Conservation (phyloP, 768 basidiomycete genomes). For the Tricholoma bakamatsutake region DNA sequence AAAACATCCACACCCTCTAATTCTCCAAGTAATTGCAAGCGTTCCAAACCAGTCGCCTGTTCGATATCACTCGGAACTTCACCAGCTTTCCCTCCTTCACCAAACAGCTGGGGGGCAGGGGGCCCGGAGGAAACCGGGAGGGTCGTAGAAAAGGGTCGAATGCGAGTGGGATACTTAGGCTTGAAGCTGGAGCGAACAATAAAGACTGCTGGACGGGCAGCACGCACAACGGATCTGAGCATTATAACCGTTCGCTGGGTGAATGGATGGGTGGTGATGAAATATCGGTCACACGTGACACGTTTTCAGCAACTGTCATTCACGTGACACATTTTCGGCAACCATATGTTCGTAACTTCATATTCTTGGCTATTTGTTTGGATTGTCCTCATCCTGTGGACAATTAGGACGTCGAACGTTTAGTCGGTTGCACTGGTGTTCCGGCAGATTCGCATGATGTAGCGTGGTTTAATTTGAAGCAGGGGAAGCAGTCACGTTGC, state of each 20-base stretch:
- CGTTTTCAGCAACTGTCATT: no score
- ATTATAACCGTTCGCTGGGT: slow-evolving; percentile 21
- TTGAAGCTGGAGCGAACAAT: slow-evolving; percentile 33
- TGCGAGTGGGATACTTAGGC: slow-evolving; percentile 22
- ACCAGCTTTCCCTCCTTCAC: slow-evolving; percentile 66
- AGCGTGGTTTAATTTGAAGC: slow-evolving; percentile 70
- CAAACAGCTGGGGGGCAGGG: slow-evolving; percentile 61
- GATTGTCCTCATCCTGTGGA: not conserved
- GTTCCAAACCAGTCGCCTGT: slow-evolving; percentile 95
- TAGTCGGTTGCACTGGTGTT: slow-evolving; percentile 91
- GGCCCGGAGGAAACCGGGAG: slow-evolving; percentile 48
- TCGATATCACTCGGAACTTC: slow-evolving; percentile 79
- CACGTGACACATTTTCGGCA: no score
- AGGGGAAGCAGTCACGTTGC: slow-evolving; percentile 74
- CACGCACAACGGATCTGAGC: slow-evolving; percentile 42
- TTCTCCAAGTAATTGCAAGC: slow-evolving; percentile 87
- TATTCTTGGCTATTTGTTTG: not conserved
- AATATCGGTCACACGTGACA: slow-evolving; percentile 12
- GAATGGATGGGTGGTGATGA: slow-evolving; percentile 14
- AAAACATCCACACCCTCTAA: slow-evolving; percentile 87
- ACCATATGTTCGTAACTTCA: slow-evolving; percentile 57
- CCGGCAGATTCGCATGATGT: slow-evolving; percentile 96
- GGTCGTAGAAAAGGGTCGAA: slow-evolving; percentile 58
- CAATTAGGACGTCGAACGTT: slow-evolving; percentile 67
- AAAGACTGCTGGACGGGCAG: slow-evolving; percentile 36